Percentiles rank a stretch among this genome's conserved stretches.
Conservation (phyloP, 1,284 basidiomycete species). For the Rhodotorula glutinis region DNA sequence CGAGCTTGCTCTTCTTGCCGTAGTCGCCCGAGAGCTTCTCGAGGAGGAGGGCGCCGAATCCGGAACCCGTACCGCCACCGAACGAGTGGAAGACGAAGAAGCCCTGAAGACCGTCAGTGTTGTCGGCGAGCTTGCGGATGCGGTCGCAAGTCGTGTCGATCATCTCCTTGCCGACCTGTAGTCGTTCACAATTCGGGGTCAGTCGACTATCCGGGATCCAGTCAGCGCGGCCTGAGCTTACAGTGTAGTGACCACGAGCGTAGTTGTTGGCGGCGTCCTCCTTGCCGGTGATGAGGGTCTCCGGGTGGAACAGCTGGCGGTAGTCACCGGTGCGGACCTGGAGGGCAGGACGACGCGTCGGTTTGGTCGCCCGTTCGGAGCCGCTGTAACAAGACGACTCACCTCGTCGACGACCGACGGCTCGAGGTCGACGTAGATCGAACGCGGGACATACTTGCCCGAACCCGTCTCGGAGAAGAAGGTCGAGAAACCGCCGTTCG, state of each 20-base stretch:
- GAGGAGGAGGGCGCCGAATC: conserved; percentile 94
- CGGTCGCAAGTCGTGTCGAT: conserved; percentile 85
- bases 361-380: too few relatives aligned
- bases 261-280: conserved; percentile 99
- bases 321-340: conserved; percentile 93
- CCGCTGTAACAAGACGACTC: conserved; percentile 52
- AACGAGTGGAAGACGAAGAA: conserved; percentile 99
- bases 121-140: conserved; percentile 92
- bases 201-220: conserved; percentile 20
- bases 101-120: conserved; percentile 87
- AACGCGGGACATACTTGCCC: conserved; percentile 96
- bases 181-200: background rate
- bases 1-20: conserved; percentile 98
- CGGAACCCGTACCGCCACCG: conserved; percentile 98
- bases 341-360: background rate
- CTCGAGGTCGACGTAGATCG: conserved; percentile 70
- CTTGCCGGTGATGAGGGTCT: conserved; percentile 98
- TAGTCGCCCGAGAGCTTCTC: conserved; percentile 96
- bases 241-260: conserved; percentile 89
- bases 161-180: conserved; percentile 52
- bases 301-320: conserved; percentile 94
- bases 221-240: conserved; percentile 59
- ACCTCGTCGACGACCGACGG: conserved; percentile 96
- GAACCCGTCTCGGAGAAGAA: conserved; percentile 89
- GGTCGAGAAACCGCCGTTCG: conserved; percentile 89